A percentile compares a stretch with the other conserved stretches of the same genome.
Evolutionary conservation across 2,329 filamentous ascomycete species (phyloP).

Genomic region (Fusarium algeriense): DNA sequence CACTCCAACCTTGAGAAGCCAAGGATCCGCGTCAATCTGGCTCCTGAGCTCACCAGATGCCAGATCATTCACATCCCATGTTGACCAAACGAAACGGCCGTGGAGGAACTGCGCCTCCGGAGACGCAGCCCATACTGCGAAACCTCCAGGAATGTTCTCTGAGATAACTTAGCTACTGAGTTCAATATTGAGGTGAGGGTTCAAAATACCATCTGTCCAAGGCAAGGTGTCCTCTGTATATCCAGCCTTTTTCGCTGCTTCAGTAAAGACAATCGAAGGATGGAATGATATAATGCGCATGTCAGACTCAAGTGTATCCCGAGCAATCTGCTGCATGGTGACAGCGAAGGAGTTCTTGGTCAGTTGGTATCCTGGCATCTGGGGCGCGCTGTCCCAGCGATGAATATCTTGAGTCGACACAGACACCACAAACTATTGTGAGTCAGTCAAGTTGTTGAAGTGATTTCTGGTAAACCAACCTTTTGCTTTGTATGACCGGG

Average conservation of each 20-base stretch:
- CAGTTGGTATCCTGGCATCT: slow-evolving; percentile 50
- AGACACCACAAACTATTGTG: slow-evolving; percentile 22
- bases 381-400: slow-evolving; percentile 35
- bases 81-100: slow-evolving; percentile 61
- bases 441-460: fast-evolving
- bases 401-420: slow-evolving; percentile 45
- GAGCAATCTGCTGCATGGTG: slow-evolving; percentile 53
- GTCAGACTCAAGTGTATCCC: slow-evolving; percentile 46
- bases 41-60: slow-evolving; percentile 10
- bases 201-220: slow-evolving; percentile 34
- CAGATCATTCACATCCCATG: slow-evolving; percentile 65
- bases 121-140: slow-evolving; percentile 56
- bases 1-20: slow-evolving; percentile 44
- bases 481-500: slow-evolving; percentile 20
- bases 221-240: slow-evolving; percentile 41
- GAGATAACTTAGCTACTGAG: background rate
- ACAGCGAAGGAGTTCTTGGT: slow-evolving; percentile 55
- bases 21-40: slow-evolving; percentile 29
- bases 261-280: slow-evolving; percentile 55
- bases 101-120: slow-evolving; percentile 60
- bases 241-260: slow-evolving; percentile 40
- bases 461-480: background rate
- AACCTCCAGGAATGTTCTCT: slow-evolving; percentile 57
- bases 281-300: slow-evolving; percentile 58
- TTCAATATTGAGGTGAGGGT: fast-evolving